Evolutionary conservation across 441 rosid species (phyloP).

Genomic region (Gossypium davidsonii): DNA sequence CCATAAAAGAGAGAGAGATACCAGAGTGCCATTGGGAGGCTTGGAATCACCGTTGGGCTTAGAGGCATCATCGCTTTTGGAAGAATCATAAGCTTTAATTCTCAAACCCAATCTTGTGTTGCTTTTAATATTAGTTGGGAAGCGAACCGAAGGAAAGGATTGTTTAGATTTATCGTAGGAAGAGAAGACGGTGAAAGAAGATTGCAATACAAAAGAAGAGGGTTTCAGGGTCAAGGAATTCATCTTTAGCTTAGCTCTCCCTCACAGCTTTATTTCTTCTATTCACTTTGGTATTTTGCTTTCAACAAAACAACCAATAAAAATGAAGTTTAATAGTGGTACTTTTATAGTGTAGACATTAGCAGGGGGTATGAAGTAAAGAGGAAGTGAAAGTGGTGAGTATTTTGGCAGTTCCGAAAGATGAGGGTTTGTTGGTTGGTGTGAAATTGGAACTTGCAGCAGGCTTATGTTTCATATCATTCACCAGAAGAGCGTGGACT

Average conservation of each 20-base stretch:
- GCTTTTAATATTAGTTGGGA: conserved; percentile 30
- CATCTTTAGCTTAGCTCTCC: conserved; percentile 28
- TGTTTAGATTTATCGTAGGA: conserved; percentile 27
- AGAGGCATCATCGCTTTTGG: conserved; percentile 33
- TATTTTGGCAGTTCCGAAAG: conserved; percentile 12
- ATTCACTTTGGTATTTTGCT: background rate
- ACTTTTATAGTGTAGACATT: conserved; percentile 11
- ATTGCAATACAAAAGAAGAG: conserved; percentile 28
- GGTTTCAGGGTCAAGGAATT: conserved; percentile 39
- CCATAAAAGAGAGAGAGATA: conserved; percentile 16
- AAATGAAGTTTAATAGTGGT: background rate
- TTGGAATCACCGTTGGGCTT: conserved; percentile 50
- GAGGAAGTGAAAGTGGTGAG: background rate
- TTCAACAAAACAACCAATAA: background rate
- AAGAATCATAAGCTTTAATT: conserved; percentile 58
- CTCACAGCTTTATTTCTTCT: background rate
- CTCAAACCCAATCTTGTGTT: conserved; percentile 31
- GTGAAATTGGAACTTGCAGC: background rate
- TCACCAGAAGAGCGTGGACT: background rate
- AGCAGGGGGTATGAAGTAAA: background rate
- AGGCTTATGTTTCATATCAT: background rate
- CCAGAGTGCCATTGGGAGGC: conserved; percentile 61
- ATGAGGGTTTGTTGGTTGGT: conserved; percentile 22
- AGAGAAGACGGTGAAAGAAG: conserved; percentile 24
- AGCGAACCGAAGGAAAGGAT: conserved; percentile 25